Base-by-base conservation (phyloP, 1,284 basidiomycete genomes). In the Cutaneotrichosporon sp. region DNA sequence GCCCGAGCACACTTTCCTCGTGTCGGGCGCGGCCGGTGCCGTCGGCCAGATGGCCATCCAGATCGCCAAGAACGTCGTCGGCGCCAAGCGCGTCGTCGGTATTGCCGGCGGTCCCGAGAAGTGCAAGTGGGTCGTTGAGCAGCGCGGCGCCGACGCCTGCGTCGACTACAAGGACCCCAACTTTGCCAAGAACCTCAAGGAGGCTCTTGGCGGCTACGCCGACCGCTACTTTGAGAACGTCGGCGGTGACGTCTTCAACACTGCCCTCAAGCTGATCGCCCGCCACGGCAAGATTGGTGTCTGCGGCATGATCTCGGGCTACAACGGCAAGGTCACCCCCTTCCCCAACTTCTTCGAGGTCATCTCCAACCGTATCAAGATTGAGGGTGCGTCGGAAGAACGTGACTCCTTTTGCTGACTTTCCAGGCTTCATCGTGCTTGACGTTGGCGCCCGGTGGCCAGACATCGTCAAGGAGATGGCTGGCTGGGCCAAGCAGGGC, bases 91-190 rank as follows among this genome's bases (percentile, higher is more conserved):
- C 38, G 78, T 80, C 49, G 68, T 80, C 55, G 78, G 77, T 30
- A 76, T 79, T 46, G 79, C 78, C 1, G 79, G 79, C 38, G 76
- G 76, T 4, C 64, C 69, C 17, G 75, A 76, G 42, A 80, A 80
- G 71, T 78, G 77, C 64, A 59, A 69, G 3, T 80, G 76, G 77
- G 69, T 51, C 42, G 70, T 55, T 52, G 70, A 77, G 52, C 69
- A 69, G 35, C 68, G 78, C 50, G 77, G 77, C 1, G 77, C 77
- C 37, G 78, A 80, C 66, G 69, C 69, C 33, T 77, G 75, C 26
- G 65, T 80, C 66, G 77, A 80, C 62, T 80, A 80, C 75, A 79
- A 79, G 67, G 70, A 51, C 42, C 36, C 45, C 33, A 49, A 51
- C 46, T 58, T 51, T 17, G 56, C 55, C 18, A 58, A 68, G 49